Evolutionary conservation across 2,329 filamentous ascomycete genomes (phyloP).

Genomic region (Ceratocystis albifundus): DNA sequence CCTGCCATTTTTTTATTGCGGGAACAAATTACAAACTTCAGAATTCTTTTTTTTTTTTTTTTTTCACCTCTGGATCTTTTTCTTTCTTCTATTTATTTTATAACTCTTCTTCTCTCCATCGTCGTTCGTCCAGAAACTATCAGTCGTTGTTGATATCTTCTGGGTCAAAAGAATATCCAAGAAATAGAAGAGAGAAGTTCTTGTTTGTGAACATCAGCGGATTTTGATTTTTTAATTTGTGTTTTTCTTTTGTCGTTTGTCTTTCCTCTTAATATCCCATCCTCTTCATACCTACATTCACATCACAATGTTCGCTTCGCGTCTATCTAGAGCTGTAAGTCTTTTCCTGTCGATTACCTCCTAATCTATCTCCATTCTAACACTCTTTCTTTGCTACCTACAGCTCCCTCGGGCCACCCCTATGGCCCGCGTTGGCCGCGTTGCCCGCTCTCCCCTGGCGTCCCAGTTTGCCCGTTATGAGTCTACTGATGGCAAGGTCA

Average conservation of each 20-base stretch:
- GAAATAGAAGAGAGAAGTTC: conserved; percentile 9
- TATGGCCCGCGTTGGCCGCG: conserved; percentile 49
- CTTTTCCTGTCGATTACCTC: not conserved
- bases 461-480: conserved; percentile 69
- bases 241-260: conserved; percentile 28
- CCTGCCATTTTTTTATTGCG: conserved; percentile 13
- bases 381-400: not conserved
- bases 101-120: too few relatives aligned
- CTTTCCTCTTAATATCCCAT: conserved; percentile 28
- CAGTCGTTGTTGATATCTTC: not conserved
- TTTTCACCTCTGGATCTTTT: too few relatives aligned
- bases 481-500: conserved; percentile 75
- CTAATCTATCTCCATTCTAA: not conserved
- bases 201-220: conserved; percentile 15
- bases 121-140: not conserved
- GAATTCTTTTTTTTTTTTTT: conserved; percentile 5
- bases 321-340: conserved; percentile 65
- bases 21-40: not conserved
- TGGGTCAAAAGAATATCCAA: not conserved
- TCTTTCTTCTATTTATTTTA: too few relatives aligned
- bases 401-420: conserved; percentile 69
- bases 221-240: conserved; percentile 28
- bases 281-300: conserved; percentile 27
- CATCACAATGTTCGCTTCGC: conserved; percentile 58
- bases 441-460: conserved; percentile 57